Conservation (phyloP, 2,329 filamentous ascomycete genomes). For the Ophiostoma populinum region DNA sequence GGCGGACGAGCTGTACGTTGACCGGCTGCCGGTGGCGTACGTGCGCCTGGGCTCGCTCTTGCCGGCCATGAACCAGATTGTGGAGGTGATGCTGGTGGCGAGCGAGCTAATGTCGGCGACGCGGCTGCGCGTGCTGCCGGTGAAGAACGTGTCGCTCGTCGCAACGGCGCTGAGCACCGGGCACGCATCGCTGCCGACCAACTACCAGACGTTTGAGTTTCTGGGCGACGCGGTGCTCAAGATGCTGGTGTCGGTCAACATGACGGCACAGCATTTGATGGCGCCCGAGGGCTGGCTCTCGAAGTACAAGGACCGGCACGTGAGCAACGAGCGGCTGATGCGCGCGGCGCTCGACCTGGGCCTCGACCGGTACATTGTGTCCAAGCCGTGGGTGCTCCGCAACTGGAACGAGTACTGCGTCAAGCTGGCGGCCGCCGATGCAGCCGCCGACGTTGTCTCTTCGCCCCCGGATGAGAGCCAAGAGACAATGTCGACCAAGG, state of each 20-base stretch:
- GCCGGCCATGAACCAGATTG: conserved; percentile 53
- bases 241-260: conserved; percentile 47
- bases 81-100: conserved; percentile 49
- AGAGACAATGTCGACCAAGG: conserved; percentile 48
- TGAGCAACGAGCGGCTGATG: conserved; percentile 60
- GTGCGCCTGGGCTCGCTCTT: conserved; percentile 43
- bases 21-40: conserved; percentile 26
- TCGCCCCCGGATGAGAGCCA: background rate
- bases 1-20: conserved; percentile 28
- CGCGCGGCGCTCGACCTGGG: conserved; percentile 43
- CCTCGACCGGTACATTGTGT: conserved; percentile 58
- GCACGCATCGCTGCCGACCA: conserved; percentile 35
- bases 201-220: conserved; percentile 80
- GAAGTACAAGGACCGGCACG: conserved; percentile 45
- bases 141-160: conserved; percentile 38
- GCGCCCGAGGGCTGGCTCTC: conserved; percentile 69
- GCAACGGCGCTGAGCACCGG: conserved; percentile 54
- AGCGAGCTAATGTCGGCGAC: conserved; percentile 35
- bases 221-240: conserved; percentile 77
- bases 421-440: background rate
- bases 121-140: conserved; percentile 31
- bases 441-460: background rate
- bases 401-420: conserved; percentile 56
- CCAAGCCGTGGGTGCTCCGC: conserved; percentile 43
- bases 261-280: conserved; percentile 37